Conservation (phyloP, 2,329 filamentous ascomycete genomes). For the Phoma sp. region DNA sequence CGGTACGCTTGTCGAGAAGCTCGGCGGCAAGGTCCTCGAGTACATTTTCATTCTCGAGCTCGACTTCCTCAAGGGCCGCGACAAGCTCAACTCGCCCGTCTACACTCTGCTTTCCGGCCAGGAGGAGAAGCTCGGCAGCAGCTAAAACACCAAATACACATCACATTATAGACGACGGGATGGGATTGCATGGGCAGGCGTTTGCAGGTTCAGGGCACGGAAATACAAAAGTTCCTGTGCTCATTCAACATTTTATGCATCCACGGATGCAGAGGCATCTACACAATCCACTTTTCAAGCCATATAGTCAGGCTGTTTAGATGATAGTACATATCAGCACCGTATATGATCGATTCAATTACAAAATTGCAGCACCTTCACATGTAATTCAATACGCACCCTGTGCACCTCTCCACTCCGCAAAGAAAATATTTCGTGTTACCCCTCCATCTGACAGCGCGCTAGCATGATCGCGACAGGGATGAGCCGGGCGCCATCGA, state of each 20-base stretch:
- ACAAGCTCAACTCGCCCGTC: conserved; percentile 85
- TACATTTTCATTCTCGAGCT: conserved; percentile 97
- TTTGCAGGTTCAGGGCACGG: conserved; percentile 21
- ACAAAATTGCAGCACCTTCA: too few relatives aligned
- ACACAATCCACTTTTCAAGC: not conserved
- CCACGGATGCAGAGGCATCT: not conserved
- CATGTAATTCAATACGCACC: too few relatives aligned
- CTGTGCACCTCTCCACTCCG: not conserved
- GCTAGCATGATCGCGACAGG: not conserved
- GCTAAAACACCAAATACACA: conserved; percentile 7
- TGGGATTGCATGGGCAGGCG: conserved; percentile 31
- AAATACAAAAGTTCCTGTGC: conserved; percentile 4
- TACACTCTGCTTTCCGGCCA: conserved; percentile 80
- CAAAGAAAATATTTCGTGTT: not conserved
- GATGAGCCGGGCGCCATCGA: not conserved
- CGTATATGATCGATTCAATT: not conserved
- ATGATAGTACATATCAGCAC: not conserved
- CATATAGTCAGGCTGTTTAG: not conserved
- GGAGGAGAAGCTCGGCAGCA: conserved; percentile 45
- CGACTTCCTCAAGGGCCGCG: conserved; percentile 87
- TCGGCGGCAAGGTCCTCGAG: conserved; percentile 84
- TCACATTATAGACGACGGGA: conserved; percentile 19
- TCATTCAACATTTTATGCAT: conserved; percentile 17
- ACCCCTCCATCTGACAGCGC: conserved; percentile 5
- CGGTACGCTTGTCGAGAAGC: conserved; percentile 82